Percentiles rank a stretch among this genome's conserved stretches.
Conservation (phyloP, 2,329 filamentous ascomycete genomes). For the Epichloe scottii region DNA sequence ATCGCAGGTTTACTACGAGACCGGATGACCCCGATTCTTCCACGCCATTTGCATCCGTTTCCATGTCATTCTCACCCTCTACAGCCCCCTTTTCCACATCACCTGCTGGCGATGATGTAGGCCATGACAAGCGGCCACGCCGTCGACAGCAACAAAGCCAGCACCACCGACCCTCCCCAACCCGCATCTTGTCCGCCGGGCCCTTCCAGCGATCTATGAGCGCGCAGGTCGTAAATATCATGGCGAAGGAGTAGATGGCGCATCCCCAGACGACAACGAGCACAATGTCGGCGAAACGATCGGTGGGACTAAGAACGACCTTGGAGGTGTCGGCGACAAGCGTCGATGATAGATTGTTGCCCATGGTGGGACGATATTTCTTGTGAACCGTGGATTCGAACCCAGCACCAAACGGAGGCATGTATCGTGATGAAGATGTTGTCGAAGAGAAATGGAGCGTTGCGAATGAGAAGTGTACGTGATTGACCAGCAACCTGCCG, state of each 20-base stretch:
- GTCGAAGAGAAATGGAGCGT: neutral
- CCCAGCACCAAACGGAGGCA: too few relatives aligned
- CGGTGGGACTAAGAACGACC: conserved; percentile 19
- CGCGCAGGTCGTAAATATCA: conserved; percentile 29
- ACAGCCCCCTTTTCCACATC: neutral
- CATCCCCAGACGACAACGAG: conserved; percentile 23
- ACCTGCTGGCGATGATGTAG: conserved; percentile 17
- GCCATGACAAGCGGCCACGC: conserved; percentile 24
- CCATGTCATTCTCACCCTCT: too few relatives aligned
- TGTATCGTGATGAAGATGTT: too few relatives aligned
- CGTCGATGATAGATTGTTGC: conserved; percentile 27
- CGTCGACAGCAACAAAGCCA: conserved; percentile 20
- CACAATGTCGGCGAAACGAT: conserved; percentile 19
- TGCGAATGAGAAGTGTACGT: neutral
- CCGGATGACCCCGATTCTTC: too few relatives aligned
- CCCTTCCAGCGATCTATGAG: conserved; percentile 31
- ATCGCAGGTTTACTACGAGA: too few relatives aligned
- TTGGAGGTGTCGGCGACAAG: conserved; percentile 25
- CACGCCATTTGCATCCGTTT: too few relatives aligned
- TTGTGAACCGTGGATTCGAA: too few relatives aligned
- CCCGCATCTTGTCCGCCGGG: conserved; percentile 20
- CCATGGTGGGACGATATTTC: conserved; percentile 16
- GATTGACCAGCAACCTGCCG: neutral
- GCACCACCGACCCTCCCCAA: conserved; percentile 17
- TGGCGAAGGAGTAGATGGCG: conserved; percentile 25